Evolutionary conservation across 495 filamentous ascomycete species (phyloP).

Genomic region (Aspergillus hancockii): DNA sequence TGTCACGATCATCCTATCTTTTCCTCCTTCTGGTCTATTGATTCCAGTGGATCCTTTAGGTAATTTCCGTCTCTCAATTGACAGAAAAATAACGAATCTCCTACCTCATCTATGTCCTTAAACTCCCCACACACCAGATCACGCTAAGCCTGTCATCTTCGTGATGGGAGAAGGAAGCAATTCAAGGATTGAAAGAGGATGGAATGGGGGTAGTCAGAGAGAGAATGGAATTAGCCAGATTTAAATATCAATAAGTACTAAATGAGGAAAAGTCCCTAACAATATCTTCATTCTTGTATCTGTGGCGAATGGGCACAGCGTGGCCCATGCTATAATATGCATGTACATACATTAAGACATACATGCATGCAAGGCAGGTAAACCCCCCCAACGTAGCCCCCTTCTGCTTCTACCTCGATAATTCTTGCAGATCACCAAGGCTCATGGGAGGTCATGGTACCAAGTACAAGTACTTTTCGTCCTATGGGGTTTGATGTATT

Average conservation of each 20-base stretch:
- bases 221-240: background rate
- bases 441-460: background rate
- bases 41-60: background rate
- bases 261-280: background rate
- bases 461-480: background rate
- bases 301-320: background rate
- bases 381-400: background rate
- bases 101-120: background rate
- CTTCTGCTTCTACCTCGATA: background rate
- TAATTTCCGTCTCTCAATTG: background rate
- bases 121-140: background rate
- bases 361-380: background rate
- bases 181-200: too few relatives aligned
- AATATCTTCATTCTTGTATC: background rate
- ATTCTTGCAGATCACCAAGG: background rate
- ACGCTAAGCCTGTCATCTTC: too few relatives aligned
- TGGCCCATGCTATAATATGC: background rate
- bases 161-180: too few relatives aligned
- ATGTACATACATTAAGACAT: background rate
- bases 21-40: too few relatives aligned
- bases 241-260: background rate
- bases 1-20: too few relatives aligned
- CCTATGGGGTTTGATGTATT: background rate
- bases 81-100: background rate
- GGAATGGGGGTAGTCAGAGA: too few relatives aligned